Evolutionary conservation across 176 grass and related monocot genomes (phyloP), one percentile per base, ranked within the genome.

Genomic region (Eleusine indica): DNA sequence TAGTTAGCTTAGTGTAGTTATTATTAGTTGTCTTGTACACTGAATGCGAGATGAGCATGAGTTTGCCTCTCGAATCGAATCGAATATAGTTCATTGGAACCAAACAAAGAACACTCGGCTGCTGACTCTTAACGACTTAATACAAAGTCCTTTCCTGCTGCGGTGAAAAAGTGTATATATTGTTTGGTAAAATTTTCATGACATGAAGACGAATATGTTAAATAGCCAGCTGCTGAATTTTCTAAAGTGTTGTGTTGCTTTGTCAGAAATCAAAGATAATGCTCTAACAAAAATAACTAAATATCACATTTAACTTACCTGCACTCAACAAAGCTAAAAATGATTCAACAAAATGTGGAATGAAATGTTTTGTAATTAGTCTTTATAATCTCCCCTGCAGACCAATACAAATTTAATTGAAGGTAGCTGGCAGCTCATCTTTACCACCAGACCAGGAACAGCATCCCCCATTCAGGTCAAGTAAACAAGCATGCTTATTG

Each of bases 391-490:
- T 74, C 62, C 29, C 82, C 58, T 87, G 88, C 83, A 94, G 96
- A 95, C 92, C 9, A 91, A 61, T 39, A 95, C 93, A 43, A 87
- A 70, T 88, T 85, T 93, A 90, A 95, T 98, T 39, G 96, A 98
- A 88, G 93, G 96, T 74, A 87, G 85, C 39, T 98, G 96, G 96
- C 93, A 91, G 85, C 91, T 98, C 46, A 88, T 98, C 46, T 98
- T 98, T 73, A 98, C 96, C 77, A 98, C 92, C 19, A 93, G 96
- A 91, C 96, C 96, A 85, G 96, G 92, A 65, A 95, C 96, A 48
- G 96, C 92, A 85, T 98, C 93, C 11, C 96, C 92, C 65, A 98
- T 98, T 87, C 96, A 98, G 87, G 96, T 98, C 65, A 15, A 78
- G 80, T 82, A 80, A 70, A 71, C 29, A n/a, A 48, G 35, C 11